Base-by-base conservation (phyloP, 352 stramenopile genomes). In the Hyaloperonospora brassicae region DNA sequence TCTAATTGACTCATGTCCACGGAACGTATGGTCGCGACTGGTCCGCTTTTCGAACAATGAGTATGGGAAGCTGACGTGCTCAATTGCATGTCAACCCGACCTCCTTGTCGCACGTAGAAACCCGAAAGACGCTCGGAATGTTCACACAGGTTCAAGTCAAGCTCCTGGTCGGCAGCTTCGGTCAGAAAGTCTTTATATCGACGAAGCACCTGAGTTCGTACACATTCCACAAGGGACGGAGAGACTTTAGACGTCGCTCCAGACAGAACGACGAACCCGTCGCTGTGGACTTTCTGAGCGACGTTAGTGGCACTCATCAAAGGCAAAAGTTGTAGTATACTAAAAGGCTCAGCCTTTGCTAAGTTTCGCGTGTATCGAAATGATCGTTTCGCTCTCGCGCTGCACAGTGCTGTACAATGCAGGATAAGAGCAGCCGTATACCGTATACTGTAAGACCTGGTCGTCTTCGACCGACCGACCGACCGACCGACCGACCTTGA, bases 81-180 rank as follows among this genome's bases (percentile, higher is more conserved):
- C 39, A 89, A 62, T 24, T 86, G 73, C 73, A 87, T 86, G 62
- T 89, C 79, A 35, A 87, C 69, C 40, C 79, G 74, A 31, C 79
- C 79, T 22, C 79, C 79, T 45, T 86, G 54, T 2, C 79, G 76
- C 36, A 86, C 73, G 63, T 89, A 87, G 30, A 89, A 89, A 17
- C 79, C 79, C 5, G 62, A 43, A 46, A 89, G 67, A 27, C 62
- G 60, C 48, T 89, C 79, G 23, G 72, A 56, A 55, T 87, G 64
- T 51, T 74, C 66, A 17, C 52, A 42, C 14, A 55, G 54, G 34
- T 53, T 57, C 27, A 83, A 52, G 41, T 79, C 68, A 7, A 80
- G 31, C 7, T 60, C 41, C n/a, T 66, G 54, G 0, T 40, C 51
- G 1, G 17, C 23, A 36, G 72, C 72, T 59, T 68, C 48, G 1